Percentiles rank a stretch among this genome's conserved stretches.
These are phyloP conservation scores for Penicillium sp. DNA, from an alignment of 2,329 filamentous ascomycete genomes.

Conservation along the genomic window DNA sequence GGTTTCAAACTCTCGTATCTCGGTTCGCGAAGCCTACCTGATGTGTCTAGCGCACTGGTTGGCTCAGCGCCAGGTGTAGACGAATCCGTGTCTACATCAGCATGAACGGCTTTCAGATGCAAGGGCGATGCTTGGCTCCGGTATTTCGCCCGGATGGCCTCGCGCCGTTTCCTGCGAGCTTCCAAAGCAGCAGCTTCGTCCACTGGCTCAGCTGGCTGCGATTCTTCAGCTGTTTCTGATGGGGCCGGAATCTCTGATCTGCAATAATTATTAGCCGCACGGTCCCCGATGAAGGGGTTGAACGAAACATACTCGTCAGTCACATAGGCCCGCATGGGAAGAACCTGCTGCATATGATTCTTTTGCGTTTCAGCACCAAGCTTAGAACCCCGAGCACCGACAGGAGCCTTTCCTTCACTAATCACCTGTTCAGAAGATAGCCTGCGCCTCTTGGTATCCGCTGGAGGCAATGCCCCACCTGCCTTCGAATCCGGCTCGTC, in stretches of 20 bases:
- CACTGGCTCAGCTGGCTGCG: constrained; percentile 61
- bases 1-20: neutral
- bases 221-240: constrained; percentile 30
- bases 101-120: constrained; percentile 73
- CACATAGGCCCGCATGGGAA: constrained; percentile 40
- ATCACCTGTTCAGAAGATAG: constrained; percentile 62
- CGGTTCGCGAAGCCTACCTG: constrained; percentile 39
- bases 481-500: constrained; percentile 38
- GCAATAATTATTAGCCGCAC: constrained; percentile 16
- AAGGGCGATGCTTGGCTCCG: constrained; percentile 71
- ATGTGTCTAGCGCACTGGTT: constrained; percentile 39
- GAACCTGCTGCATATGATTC: constrained; percentile 61
- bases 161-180: constrained; percentile 79
- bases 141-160: constrained; percentile 84
- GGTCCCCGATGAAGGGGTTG: neutral
- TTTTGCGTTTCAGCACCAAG: constrained; percentile 70
- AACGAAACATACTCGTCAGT: constrained; percentile 49
- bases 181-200: constrained; percentile 85
- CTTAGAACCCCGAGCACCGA: constrained; percentile 63
- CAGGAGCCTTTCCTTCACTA: constrained; percentile 66
- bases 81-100: constrained; percentile 58
- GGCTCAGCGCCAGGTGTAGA: constrained; percentile 57
- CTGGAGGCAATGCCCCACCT: constrained; percentile 32
- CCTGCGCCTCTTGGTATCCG: constrained; percentile 51
- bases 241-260: constrained; percentile 23